Percentiles rank a stretch among this genome's conserved stretches.
phyloP scores from a whole-genome alignment of 306 rosid genomes.

The Quercus gilva region DNA sequence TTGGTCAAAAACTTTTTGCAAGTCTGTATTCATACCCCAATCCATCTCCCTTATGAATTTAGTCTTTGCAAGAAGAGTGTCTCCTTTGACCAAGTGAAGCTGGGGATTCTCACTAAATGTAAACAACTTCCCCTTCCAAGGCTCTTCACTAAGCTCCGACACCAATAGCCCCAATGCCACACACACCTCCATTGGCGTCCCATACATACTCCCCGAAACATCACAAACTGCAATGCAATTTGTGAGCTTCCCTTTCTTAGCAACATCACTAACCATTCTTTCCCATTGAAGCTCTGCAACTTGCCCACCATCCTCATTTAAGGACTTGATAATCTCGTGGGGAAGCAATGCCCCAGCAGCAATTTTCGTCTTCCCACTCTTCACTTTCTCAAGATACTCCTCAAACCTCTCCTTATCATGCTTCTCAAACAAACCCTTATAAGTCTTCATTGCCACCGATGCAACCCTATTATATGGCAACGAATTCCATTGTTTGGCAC shows the following conservation, averaged over 20 bases:
- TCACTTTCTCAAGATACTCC: conserved; percentile 23
- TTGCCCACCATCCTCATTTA: conserved; percentile 3
- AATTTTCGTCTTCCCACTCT: conserved; percentile 27
- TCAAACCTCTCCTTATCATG: conserved; percentile 35
- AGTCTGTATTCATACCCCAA: conserved; percentile 17
- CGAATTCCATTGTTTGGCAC: conserved; percentile 7
- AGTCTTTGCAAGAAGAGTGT: conserved; percentile 14
- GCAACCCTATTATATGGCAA: conserved; percentile 30
- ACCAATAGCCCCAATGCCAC: conserved; percentile 38
- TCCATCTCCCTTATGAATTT: conserved; percentile 19
- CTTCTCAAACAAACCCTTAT: conserved; percentile 17
- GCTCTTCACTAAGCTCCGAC: conserved; percentile 42
- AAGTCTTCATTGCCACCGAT: conserved; percentile 38
- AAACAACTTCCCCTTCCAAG: conserved; percentile 47
- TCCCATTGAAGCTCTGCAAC: conserved; percentile 42
- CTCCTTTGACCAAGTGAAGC: conserved; percentile 34
- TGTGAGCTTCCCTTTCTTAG: conserved; percentile 28
- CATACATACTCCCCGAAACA: conserved; percentile 30
- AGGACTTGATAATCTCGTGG: conserved; percentile 28
- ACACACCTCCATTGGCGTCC: conserved; percentile 40
- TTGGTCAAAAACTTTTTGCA: conserved; percentile 41
- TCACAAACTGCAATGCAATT: conserved; percentile 39
- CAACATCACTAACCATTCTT: conserved; percentile 35
- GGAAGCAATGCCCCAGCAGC: conserved; percentile 50
- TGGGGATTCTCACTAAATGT: conserved; percentile 27